These are phyloP conservation scores for Aquilaria malaccensis DNA, from an alignment of 345 rosid genomes.

Conservation along the genomic window DNA sequence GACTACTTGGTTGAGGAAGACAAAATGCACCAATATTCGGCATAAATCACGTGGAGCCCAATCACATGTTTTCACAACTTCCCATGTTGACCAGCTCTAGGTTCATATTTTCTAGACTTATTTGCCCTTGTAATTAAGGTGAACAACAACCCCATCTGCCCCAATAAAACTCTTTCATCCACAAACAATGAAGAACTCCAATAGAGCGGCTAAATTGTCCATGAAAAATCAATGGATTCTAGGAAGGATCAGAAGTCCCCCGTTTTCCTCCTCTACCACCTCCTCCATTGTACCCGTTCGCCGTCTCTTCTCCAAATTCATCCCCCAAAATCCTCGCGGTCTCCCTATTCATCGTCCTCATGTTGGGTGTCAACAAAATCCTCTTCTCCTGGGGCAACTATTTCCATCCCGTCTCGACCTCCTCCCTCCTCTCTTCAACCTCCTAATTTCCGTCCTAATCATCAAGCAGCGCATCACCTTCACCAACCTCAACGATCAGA, in stretches of 20 bases:
- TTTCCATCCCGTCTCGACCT: conserved; percentile 88
- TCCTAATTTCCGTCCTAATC: conserved; percentile 65
- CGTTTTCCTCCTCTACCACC: conserved; percentile 43
- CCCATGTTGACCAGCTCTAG: no score
- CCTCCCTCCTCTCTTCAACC: conserved; percentile 83
- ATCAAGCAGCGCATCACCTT: conserved; percentile 71
- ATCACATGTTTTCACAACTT: no score
- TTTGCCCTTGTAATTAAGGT: no score
- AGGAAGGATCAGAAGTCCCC: conserved; percentile 8
- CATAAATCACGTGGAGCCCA: no score
- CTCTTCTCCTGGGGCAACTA: conserved; percentile 85
- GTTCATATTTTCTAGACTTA: no score
- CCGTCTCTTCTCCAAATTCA: conserved; percentile 56
- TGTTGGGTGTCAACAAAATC: conserved; percentile 82
- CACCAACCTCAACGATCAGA: conserved; percentile 46
- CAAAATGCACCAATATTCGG: no score
- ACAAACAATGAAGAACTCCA: no score
- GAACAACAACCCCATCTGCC: no score
- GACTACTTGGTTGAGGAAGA: no score
- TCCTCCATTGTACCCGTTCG: conserved; percentile 31
- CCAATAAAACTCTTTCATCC: no score
- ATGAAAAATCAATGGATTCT: no score
- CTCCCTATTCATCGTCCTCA: conserved; percentile 46
- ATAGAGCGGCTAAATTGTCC: no score
- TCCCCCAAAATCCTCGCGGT: conserved; percentile 29